Base-by-base conservation (phyloP, 1,139 yeast species). In the Protomyces lactucae-debilis region DNA sequence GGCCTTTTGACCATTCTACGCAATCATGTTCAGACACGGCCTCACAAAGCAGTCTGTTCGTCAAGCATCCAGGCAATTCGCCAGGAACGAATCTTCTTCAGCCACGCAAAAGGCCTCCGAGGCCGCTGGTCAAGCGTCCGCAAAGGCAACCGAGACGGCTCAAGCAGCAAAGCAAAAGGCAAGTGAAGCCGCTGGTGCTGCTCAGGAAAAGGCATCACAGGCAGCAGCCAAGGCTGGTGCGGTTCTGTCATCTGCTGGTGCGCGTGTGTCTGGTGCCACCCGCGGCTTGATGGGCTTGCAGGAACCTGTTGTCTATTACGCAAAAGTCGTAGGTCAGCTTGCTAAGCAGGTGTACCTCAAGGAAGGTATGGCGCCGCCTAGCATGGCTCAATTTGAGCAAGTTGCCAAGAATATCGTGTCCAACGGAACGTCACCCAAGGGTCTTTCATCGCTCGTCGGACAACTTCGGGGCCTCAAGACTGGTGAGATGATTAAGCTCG, bases 361-460 rank as follows among this genome's bases (percentile, higher is more conserved):
- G 77, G 99, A 93, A 80, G 95, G 92, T 69, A 81, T 93, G 73
- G 89, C 95, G 69, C 98, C 98, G 70, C 99, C 99, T 73, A 76
- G 91, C 55, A 74, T 82, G 67, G 83, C 85, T 68, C 92, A 91
- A 76, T 83, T 93, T 80, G 87, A 88, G 80, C 79, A 83, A 71
- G 90, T 88, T 56, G 91, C 88, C 82, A 80, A 84, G 71, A 75
- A 77, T 63, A 73, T 84, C 64, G 79, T 80, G 77, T 76, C 76
- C 65, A 52, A 55, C 12, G 36, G 53, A 39, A 52, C 45, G 10
- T 23, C 52, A 9, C 25, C 36, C 52, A 52, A 52, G 52, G 46
- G 40, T 10, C 18, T 59, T 28, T 40, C 57, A 6, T 77, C 76
- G 65, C 74, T 79, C 73, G 76, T 43, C 23, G 48, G 48, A 43